Percentiles rank a stretch among this genome's conserved stretches.
These are phyloP conservation scores for Pichia cabralensis DNA, from an alignment of 805 yeast genomes.

Conservation along the genomic window DNA sequence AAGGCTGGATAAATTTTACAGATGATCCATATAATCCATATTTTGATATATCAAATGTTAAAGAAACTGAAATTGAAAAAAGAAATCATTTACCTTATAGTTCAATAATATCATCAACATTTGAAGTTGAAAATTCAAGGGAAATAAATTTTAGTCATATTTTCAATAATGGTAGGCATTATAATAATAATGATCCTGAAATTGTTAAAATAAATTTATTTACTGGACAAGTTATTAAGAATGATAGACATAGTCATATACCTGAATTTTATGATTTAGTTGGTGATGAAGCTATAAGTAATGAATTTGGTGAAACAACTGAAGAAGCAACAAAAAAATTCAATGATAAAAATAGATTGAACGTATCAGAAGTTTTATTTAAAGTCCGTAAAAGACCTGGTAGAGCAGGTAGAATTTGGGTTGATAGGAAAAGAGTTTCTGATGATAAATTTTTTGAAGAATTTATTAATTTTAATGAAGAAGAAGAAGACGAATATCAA, in stretches of 20 bases:
- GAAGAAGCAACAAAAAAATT: conserved; percentile 10
- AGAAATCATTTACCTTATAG: conserved; percentile 67
- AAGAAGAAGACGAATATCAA: conserved; percentile 11
- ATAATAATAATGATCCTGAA: conserved; percentile 19
- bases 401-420: conserved; percentile 55
- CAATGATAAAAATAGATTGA: conserved; percentile 15
- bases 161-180: conserved; percentile 36
- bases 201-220: conserved; percentile 33
- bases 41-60: conserved; percentile 55
- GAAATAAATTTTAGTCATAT: conserved; percentile 36
- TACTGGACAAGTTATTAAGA: conserved; percentile 39
- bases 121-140: conserved; percentile 53
- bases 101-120: conserved; percentile 61
- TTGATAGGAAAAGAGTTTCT: conserved; percentile 56
- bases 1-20: conserved; percentile 73
- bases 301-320: conserved; percentile 15
- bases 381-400: conserved; percentile 69
- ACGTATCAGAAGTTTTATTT: conserved; percentile 40
- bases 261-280: conserved; percentile 37
- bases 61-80: conserved; percentile 34
- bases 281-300: conserved; percentile 17
- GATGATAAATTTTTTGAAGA: conserved; percentile 24
- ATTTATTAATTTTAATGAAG: conserved; percentile 31
- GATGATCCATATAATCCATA: conserved; percentile 81
- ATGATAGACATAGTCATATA: conserved; percentile 24